Evolutionary conservation across 345 rosid species (phyloP), one percentile per base, ranked within the genome.

Genomic region (Gossypium anomalum): DNA sequence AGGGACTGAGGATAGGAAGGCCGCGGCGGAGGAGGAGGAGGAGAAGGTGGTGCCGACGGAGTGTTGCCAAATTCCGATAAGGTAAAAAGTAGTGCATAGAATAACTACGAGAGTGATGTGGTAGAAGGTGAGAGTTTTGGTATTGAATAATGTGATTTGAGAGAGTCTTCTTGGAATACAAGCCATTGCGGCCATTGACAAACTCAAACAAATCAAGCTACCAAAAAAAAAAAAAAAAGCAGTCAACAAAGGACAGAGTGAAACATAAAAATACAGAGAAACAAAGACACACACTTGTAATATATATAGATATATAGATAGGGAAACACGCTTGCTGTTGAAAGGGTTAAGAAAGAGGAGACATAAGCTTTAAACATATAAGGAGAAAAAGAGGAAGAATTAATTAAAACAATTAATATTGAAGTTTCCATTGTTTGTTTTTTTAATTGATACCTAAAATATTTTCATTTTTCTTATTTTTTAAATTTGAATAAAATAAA

Each of bases 21-120:
- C 55, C 52, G 83, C 77, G 4, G 10, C 1, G 52, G 29, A 47
- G 45, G 56, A 0, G 64, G 61, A 17, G 53, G 77, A 12, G 87
- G 68, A 38, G 79, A 78, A 73, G 47, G 81, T 55, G 14, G 38
- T 14, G 34, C 72, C 22, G 3, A 61, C 17, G 27, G 86, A 61
- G 74, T 82, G 79, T 38, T 85, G 91, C 87, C 92, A 86, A 44
- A 75, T 45, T 0, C 93, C 98, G 45, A 79, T 60, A 8, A 89
- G 55, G 76, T 91, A 93, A 79, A 82, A 88, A 17, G 85, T 63
- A 44, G 87, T 59, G 70, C 89, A 91, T 52, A 87, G 85, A 56
- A 90, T 71, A 14, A 85, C 47, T 3, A 79, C 52, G 6, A 86
- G 57, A 23, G 85, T 78, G 75, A 79, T 20, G 78, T 66, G 90